Evolutionary conservation across 31 red algal species (phyloP).

Genomic region (Odonthalia washingtoniensis): DNA sequence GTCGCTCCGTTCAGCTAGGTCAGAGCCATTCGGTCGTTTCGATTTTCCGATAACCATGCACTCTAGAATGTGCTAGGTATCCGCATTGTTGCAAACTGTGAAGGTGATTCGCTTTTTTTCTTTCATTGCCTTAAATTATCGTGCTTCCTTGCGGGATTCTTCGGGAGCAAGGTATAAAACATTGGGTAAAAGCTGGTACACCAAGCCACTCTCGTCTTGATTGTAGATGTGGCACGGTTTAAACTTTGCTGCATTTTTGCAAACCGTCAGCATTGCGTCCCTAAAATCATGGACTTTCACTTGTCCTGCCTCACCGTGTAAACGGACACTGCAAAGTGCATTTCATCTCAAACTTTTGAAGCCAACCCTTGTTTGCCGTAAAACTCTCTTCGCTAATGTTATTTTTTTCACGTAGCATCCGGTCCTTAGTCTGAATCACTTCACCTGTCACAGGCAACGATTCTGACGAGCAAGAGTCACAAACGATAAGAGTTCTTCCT

Average conservation of each 20-base stretch:
- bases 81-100: constrained; percentile 20
- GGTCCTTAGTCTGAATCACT: too few species aligned
- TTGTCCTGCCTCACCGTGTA: constrained; percentile 32
- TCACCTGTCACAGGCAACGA: constrained; percentile 20
- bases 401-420: constrained; percentile 1
- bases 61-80: constrained; percentile 19
- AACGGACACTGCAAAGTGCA: not conserved
- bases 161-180: not conserved
- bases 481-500: constrained; percentile 21
- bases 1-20: constrained; percentile 3
- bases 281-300: not conserved
- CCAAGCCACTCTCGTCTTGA: constrained; percentile 42
- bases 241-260: constrained; percentile 1
- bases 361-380: constrained; percentile 15
- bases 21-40: not conserved
- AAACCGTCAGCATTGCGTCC: not conserved
- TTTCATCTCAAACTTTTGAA: not conserved
- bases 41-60: constrained; percentile 17
- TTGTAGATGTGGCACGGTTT: constrained; percentile 28
- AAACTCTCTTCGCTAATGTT: constrained; percentile 4
- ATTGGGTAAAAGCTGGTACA: constrained; percentile 31
- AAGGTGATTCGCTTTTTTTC: constrained; percentile 24
- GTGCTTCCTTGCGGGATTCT: constrained; percentile 5
- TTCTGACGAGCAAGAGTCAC: not conserved
- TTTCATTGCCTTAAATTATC: constrained; percentile 22